phyloP scores from a whole-genome alignment of 208 protist species.

The Phytomonas francai region DNA sequence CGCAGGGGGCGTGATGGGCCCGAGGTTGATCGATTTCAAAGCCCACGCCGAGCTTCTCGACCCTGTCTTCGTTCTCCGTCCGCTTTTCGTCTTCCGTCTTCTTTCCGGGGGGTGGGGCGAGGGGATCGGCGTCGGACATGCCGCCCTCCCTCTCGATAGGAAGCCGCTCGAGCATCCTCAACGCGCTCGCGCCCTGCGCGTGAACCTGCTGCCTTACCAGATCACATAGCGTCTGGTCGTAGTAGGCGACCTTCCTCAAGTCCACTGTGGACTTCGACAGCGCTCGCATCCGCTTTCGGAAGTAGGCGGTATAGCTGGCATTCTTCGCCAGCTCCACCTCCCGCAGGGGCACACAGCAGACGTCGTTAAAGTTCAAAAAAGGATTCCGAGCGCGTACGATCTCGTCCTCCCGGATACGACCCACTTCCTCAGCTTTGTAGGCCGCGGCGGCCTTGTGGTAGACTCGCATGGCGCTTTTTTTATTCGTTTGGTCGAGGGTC shows the following conservation, averaged over 20 bases:
- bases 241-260: conserved; percentile 42
- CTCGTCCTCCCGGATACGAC: conserved; percentile 42
- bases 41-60: conserved; percentile 1
- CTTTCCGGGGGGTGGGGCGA: no score
- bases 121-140: no score
- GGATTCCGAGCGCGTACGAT: conserved; percentile 56
- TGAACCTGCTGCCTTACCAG: conserved; percentile 28
- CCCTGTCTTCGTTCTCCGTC: conserved; percentile 9
- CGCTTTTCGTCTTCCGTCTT: conserved; percentile 9
- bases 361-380: conserved; percentile 57
- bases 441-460: conserved; percentile 14
- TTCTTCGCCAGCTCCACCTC: conserved; percentile 28
- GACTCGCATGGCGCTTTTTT: conserved; percentile 10
- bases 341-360: conserved; percentile 40
- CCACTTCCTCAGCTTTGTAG: conserved; percentile 19
- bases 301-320: conserved; percentile 23
- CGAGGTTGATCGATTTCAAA: conserved; percentile 9
- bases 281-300: conserved; percentile 28
- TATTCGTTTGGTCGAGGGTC: conserved; percentile 19
- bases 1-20: background rate
- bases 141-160: no score
- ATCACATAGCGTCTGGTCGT: conserved; percentile 56
- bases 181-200: conserved; percentile 12
- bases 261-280: conserved; percentile 39
- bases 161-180: no score